These are phyloP conservation scores for Akanthomyces dipterigenus DNA, from an alignment of 2,329 filamentous ascomycete species.

Conservation along the genomic window DNA sequence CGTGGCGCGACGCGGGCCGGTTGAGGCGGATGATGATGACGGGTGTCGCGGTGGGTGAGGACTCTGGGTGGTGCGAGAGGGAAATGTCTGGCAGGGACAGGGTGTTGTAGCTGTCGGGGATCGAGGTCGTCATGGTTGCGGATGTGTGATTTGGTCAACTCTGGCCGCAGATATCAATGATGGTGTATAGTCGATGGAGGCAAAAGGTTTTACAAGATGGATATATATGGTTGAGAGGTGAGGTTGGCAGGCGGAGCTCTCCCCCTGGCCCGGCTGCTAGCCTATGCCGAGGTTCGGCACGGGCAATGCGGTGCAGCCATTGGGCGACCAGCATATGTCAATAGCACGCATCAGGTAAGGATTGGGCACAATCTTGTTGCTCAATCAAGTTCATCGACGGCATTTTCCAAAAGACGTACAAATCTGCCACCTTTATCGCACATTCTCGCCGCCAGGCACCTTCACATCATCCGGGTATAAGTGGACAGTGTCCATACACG, in stretches of 20 bases:
- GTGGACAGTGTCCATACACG: not conserved
- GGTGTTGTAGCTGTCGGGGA: constrained; percentile 33
- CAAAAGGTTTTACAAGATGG: not conserved
- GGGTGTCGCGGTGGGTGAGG: constrained; percentile 49
- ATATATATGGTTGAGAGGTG: not conserved
- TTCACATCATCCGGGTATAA: not conserved
- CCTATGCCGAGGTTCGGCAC: constrained; percentile 6
- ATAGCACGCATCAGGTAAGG: too few species aligned
- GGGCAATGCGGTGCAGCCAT: not conserved
- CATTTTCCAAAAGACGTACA: too few species aligned
- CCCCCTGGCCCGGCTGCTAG: not conserved
- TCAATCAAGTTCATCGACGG: too few species aligned
- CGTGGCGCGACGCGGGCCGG: constrained; percentile 61
- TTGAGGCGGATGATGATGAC: constrained; percentile 58
- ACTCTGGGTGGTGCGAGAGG: constrained; percentile 42
- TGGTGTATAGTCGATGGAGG: not conserved
- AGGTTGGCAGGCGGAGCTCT: not conserved
- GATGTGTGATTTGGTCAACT: not conserved
- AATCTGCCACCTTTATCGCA: not conserved
- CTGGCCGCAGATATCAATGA: not conserved
- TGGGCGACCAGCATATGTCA: not conserved
- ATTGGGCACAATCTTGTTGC: too few species aligned
- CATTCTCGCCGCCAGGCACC: not conserved
- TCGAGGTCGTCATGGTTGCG: constrained; percentile 18
- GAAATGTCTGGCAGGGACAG: constrained; percentile 37